Conservation (phyloP, 768 basidiomycete species). For the Sporobolomyces pararoseus region DNA sequence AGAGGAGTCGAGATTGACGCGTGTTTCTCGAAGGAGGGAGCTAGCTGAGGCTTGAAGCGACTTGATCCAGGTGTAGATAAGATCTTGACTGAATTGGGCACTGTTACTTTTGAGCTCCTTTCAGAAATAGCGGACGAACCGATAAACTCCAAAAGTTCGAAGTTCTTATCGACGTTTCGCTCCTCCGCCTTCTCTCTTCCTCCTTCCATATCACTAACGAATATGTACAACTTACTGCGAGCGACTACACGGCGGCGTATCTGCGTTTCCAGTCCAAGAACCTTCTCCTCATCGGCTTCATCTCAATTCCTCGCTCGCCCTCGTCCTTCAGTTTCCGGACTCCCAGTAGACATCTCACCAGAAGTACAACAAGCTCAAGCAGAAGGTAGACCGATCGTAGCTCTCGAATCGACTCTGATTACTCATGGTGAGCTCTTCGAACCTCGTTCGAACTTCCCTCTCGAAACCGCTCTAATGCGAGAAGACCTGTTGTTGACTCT, state of each 20-base stretch:
- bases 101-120: no score
- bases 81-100: no score
- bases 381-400: constrained; percentile 67
- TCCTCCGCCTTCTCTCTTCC: neutral
- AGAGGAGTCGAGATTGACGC: no score
- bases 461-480: neutral
- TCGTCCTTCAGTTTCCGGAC: neutral
- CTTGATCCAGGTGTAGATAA: no score
- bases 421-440: constrained; percentile 61
- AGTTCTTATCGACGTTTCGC: no score
- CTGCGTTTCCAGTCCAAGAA: neutral
- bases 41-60: no score
- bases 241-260: neutral
- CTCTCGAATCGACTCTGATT: constrained; percentile 85
- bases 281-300: neutral
- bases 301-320: neutral
- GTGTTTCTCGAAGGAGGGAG: no score
- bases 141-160: no score
- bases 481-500: neutral
- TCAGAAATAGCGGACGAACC: no score
- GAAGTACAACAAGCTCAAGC: constrained; percentile 79
- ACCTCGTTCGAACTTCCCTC: no score
- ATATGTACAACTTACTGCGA: neutral
- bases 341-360: constrained; percentile 66
- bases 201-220: neutral